Percentiles rank a stretch among this genome's conserved stretches.
Conservation (phyloP, 106 monocot species). For the Dioscorea dumetorum region DNA sequence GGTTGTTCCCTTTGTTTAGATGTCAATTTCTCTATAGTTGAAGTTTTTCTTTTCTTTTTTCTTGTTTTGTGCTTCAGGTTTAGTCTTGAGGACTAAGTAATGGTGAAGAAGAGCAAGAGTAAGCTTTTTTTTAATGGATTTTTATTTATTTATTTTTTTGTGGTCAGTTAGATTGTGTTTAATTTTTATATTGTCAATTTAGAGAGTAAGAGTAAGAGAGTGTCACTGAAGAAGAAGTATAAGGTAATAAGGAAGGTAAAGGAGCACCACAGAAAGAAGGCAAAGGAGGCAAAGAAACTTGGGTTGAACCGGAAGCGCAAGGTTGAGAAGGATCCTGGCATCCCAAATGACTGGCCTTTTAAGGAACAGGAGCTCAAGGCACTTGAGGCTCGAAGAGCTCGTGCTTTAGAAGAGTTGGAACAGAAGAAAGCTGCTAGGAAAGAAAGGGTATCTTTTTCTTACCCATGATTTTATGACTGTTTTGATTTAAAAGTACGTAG, state of each 20-base stretch:
- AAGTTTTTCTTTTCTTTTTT: too few relatives aligned
- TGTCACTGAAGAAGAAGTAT: constrained; percentile 71
- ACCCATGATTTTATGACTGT: too few relatives aligned
- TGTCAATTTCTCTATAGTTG: too few relatives aligned
- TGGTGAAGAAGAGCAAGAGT: constrained; percentile 90
- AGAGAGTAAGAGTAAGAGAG: constrained; percentile 98
- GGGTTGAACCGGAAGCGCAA: constrained; percentile 45
- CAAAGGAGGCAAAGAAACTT: constrained; percentile 74
- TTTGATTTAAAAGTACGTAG: too few relatives aligned
- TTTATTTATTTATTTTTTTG: neutral
- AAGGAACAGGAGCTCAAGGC: constrained; percentile 93
- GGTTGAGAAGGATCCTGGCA: constrained; percentile 98
- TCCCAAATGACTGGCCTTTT: constrained; percentile 99
- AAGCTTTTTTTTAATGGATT: constrained; percentile 3
- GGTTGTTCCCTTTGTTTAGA: too few relatives aligned
- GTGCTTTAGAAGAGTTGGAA: constrained; percentile 72
- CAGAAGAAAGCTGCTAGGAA: constrained; percentile 92
- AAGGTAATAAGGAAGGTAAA: constrained; percentile 81
- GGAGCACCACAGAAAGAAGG: constrained; percentile 90
- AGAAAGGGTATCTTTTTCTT: constrained; percentile 51
- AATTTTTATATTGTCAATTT: neutral
- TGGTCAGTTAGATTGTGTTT: neutral
- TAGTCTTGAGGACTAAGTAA: constrained; percentile 8
- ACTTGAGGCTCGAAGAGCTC: constrained; percentile 66
- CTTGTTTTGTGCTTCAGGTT: too few relatives aligned